These are phyloP conservation scores for Stromatinia cepivora DNA, from an alignment of 2,329 filamentous ascomycete species.

Conservation along the genomic window DNA sequence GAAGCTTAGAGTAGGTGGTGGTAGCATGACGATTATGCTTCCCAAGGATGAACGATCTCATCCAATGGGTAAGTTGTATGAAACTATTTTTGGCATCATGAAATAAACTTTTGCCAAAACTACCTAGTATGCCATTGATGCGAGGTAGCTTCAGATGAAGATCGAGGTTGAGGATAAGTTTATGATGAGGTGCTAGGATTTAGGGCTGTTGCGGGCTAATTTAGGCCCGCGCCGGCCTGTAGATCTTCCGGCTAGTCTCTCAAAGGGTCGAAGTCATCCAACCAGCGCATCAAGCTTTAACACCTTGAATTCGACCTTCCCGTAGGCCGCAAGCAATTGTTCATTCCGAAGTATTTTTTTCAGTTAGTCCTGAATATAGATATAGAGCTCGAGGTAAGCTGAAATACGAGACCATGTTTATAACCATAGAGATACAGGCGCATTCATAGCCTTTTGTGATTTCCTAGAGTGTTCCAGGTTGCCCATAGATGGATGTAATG, in stretches of 20 bases:
- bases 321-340: too few relatives aligned
- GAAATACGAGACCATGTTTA: too few relatives aligned
- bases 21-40: conserved; percentile 48
- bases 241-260: background rate
- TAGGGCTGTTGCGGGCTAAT: background rate
- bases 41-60: conserved; percentile 28
- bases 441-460: too few relatives aligned
- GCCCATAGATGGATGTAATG: too few relatives aligned
- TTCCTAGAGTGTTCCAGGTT: too few relatives aligned
- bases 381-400: too few relatives aligned
- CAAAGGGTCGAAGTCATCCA: too few relatives aligned
- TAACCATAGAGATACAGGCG: too few relatives aligned
- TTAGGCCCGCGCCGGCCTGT: conserved; percentile 2
- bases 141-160: background rate
- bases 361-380: too few relatives aligned
- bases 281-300: too few relatives aligned
- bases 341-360: too few relatives aligned
- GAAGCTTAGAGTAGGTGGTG: conserved; percentile 62
- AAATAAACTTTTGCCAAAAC: background rate
- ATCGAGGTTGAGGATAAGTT: background rate
- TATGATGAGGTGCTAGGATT: background rate
- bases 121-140: background rate
- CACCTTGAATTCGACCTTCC: too few relatives aligned
- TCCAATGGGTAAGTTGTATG: conserved; percentile 23
- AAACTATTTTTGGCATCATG: conserved; percentile 19